These are phyloP conservation scores for Pleurostoma richardsiae DNA, from an alignment of 2,329 filamentous ascomycete species.

Conservation along the genomic window DNA sequence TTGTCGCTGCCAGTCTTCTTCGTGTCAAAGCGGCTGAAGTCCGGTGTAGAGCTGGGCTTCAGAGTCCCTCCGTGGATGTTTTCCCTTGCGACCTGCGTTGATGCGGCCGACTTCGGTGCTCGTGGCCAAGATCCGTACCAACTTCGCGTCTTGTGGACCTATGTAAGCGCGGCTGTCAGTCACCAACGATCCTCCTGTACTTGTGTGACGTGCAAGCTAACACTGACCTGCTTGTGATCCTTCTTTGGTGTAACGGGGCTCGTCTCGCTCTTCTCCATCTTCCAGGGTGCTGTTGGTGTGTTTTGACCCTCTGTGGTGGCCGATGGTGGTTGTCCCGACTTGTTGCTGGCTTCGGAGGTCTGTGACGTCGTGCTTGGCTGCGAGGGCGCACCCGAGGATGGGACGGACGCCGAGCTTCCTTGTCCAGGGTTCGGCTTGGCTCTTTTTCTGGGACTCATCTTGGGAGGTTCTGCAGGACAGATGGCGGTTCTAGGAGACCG, in stretches of 20 bases:
- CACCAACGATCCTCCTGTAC: slow-evolving; percentile 1
- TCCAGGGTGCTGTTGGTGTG: background rate
- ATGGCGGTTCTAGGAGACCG: background rate
- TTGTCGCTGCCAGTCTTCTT: slow-evolving; percentile 26
- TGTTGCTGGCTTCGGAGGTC: background rate
- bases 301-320: background rate
- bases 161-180: slow-evolving; percentile 2
- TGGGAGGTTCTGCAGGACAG: slow-evolving; percentile 4
- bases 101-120: slow-evolving; percentile 46
- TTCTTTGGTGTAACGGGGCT: background rate
- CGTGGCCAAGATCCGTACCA: slow-evolving; percentile 62
- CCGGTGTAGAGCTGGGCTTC: slow-evolving; percentile 36
- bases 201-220: background rate
- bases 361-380: slow-evolving; percentile 8
- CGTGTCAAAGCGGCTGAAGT: slow-evolving; percentile 46
- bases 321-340: background rate
- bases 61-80: slow-evolving; percentile 54
- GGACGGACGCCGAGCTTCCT: slow-evolving; percentile 8
- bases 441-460: slow-evolving; percentile 37
- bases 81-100: slow-evolving; percentile 55
- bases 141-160: slow-evolving; percentile 49
- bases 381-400: slow-evolving; percentile 10
- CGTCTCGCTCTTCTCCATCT: background rate
- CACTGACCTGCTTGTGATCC: slow-evolving; percentile 10
- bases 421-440: slow-evolving; percentile 26